These are phyloP conservation scores for Fusarium sp. DNA, from an alignment of 2,329 filamentous ascomycete genomes.

Conservation along the genomic window DNA sequence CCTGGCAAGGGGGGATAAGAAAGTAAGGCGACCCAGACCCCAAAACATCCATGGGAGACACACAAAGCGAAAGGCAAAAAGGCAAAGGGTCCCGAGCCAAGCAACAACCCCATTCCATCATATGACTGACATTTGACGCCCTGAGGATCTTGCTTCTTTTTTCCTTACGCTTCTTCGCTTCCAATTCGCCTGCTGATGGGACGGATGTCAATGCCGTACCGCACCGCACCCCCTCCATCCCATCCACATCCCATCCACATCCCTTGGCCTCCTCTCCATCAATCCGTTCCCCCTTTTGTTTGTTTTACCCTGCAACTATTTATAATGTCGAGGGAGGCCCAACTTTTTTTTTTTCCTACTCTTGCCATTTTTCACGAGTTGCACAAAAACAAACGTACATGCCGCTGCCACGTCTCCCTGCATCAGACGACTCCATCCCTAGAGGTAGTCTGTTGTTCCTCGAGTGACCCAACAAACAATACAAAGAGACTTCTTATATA, in stretches of 20 bases:
- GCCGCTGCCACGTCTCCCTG: slow-evolving; percentile 32
- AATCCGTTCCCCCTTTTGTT: slow-evolving; percentile 30
- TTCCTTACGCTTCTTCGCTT: background rate
- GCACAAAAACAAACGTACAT: slow-evolving; percentile 15
- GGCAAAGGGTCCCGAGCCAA: background rate
- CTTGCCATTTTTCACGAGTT: slow-evolving; percentile 11
- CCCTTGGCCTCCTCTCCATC: slow-evolving; percentile 7
- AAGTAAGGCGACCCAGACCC: slow-evolving; percentile 11
- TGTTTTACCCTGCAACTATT: slow-evolving; percentile 15
- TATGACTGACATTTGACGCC: slow-evolving; percentile 23
- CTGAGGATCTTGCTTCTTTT: slow-evolving; percentile 20
- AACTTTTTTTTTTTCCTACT: background rate
- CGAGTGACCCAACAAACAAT: slow-evolving; percentile 24
- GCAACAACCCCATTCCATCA: slow-evolving; percentile 26
- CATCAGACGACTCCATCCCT: slow-evolving; percentile 13
- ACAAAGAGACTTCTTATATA: slow-evolving; percentile 3
- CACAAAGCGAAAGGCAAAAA: background rate
- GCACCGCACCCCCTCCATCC: background rate
- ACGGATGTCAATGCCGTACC: slow-evolving; percentile 40
- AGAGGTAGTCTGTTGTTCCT: slow-evolving; percentile 14
- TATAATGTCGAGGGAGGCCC: slow-evolving; percentile 32
- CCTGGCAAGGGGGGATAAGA: background rate
- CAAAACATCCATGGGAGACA: background rate
- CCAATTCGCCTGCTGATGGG: background rate
- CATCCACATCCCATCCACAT: slow-evolving; percentile 30